Percentiles rank a stretch among this genome's conserved stretches.
Evolutionary conservation across 192 early-diverging fungal species (phyloP).

Genomic region (Entomortierella lignicola): DNA sequence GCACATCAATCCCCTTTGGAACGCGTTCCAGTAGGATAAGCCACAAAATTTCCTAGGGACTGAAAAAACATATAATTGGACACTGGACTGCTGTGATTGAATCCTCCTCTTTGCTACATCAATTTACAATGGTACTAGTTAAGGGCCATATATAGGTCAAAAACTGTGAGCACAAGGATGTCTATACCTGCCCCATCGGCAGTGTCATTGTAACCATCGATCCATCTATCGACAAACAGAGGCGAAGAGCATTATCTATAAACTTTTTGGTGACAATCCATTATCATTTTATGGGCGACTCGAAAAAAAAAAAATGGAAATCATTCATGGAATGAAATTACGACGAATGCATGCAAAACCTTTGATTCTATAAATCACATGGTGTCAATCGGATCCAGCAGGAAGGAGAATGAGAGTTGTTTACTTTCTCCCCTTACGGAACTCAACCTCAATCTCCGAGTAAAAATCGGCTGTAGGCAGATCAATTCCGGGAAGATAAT

Average conservation of each 20-base stretch:
- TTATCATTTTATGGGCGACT: neutral
- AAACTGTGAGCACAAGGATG: neutral
- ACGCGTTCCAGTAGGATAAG: neutral
- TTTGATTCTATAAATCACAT: constrained; percentile 21
- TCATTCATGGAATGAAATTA: neutral
- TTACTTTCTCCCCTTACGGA: neutral
- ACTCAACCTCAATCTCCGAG: neutral
- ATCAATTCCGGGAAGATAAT: neutral
- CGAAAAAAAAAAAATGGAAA: neutral
- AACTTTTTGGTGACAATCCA: neutral
- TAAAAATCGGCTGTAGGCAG: neutral
- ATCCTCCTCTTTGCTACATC: constrained; percentile 35
- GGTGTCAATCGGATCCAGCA: neutral
- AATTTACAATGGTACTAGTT: constrained; percentile 42
- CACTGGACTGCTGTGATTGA: constrained; percentile 12
- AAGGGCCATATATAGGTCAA: neutral
- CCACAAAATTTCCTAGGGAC: neutral
- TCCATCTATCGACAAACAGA: constrained; percentile 20
- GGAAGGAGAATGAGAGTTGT: too few species aligned
- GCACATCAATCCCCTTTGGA: too few species aligned
- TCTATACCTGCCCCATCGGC: neutral
- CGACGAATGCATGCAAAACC: constrained; percentile 14
- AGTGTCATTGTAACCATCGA: constrained; percentile 15
- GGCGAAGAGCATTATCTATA: neutral
- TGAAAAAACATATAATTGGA: neutral